These are phyloP conservation scores for Dactylonectria estremocensis DNA, from an alignment of 2,329 filamentous ascomycete species.

Conservation along the genomic window DNA sequence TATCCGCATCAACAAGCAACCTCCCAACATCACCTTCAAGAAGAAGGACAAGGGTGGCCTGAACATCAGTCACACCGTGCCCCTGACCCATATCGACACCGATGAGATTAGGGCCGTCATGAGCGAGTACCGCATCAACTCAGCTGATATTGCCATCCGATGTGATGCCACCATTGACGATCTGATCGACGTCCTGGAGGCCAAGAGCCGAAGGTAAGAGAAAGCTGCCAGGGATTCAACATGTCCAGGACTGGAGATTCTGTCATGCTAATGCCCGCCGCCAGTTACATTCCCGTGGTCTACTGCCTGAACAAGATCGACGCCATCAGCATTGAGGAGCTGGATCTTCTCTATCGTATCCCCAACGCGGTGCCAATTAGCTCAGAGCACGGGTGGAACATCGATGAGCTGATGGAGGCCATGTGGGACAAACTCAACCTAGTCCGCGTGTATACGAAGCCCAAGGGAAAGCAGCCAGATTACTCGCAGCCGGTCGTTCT, in stretches of 20 bases:
- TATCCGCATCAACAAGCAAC: constrained; percentile 96
- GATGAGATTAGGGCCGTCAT: constrained; percentile 99
- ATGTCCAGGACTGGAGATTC: constrained; percentile 12
- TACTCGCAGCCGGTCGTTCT: constrained; percentile 94
- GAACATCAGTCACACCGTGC: constrained; percentile 94
- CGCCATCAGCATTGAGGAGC: constrained; percentile 96
- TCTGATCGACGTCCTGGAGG: constrained; percentile 95
- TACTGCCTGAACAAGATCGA: constrained; percentile 99
- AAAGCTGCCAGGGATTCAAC: constrained; percentile 14
- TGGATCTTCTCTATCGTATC: constrained; percentile 96
- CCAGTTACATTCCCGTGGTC: constrained; percentile 97
- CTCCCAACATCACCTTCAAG: constrained; percentile 98
- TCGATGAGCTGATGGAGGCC: constrained; percentile 95
- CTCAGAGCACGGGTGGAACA: constrained; percentile 97
- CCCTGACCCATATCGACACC: constrained; percentile 91
- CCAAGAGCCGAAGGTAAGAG: constrained; percentile 78
- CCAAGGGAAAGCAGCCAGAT: constrained; percentile 94
- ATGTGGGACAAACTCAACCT: constrained; percentile 99
- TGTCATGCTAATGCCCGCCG: constrained; percentile 32
- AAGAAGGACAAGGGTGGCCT: constrained; percentile 99
- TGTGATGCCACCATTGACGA: constrained; percentile 99
- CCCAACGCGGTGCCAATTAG: constrained; percentile 98
- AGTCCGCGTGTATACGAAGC: constrained; percentile 96
- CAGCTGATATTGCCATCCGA: constrained; percentile 96
- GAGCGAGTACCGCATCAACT: constrained; percentile 96